These are phyloP conservation scores for Cladophialophora exuberans DNA, from an alignment of 2,329 filamentous ascomycete genomes.

Conservation along the genomic window DNA sequence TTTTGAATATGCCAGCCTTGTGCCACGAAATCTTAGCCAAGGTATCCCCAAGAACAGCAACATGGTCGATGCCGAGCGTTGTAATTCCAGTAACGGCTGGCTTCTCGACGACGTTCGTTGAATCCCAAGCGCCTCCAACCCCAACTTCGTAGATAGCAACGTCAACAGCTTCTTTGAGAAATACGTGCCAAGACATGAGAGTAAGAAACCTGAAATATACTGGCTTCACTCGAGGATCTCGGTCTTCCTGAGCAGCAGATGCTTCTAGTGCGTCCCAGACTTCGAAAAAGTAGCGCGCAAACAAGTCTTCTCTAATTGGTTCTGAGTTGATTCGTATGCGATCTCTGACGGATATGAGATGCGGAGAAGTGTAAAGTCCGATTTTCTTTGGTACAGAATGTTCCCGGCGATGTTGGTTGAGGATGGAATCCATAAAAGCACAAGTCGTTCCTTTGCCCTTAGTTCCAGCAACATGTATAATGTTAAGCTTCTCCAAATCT, in stretches of 20 bases:
- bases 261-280: not conserved
- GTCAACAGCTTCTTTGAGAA: not conserved
- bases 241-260: not conserved
- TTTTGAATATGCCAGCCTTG: slow-evolving; percentile 4
- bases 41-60: not conserved
- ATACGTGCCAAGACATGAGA: not conserved
- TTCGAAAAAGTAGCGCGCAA: not conserved
- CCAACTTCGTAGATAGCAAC: not conserved
- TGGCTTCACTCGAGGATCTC: not conserved
- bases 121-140: not conserved
- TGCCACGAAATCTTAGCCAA: not conserved
- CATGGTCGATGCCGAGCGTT: not conserved
- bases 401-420: not conserved
- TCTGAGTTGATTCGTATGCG: not conserved
- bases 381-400: not conserved
- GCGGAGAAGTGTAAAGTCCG: not conserved
- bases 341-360: not conserved
- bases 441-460: not conserved
- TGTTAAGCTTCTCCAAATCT: too few relatives aligned
- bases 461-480: not conserved
- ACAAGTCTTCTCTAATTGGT: not conserved
- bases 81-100: not conserved
- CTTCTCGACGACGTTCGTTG: not conserved
- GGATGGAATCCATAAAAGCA: not conserved
- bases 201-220: not conserved